Evolutionary conservation across 2,329 filamentous ascomycete genomes (phyloP).

Genomic region (Arthroderma sp.): DNA sequence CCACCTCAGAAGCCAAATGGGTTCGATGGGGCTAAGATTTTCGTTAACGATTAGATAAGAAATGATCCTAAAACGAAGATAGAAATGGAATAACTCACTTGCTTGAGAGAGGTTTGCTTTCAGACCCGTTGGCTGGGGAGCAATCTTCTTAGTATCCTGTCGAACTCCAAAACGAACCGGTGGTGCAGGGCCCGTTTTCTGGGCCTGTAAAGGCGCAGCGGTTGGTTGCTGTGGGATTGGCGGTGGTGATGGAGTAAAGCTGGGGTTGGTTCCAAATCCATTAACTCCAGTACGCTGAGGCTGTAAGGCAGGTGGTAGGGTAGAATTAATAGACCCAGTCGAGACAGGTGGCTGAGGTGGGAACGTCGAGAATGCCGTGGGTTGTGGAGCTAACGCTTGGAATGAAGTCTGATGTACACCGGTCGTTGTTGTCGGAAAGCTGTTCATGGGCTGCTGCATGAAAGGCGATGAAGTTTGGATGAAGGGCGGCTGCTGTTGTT

Average conservation of each 20-base stretch:
- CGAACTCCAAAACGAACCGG: conserved; percentile 78
- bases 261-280: conserved; percentile 31
- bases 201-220: conserved; percentile 53
- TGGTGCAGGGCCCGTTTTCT: conserved; percentile 75
- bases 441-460: conserved; percentile 38
- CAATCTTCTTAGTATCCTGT: conserved; percentile 58
- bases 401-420: conserved; percentile 31
- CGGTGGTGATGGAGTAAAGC: conserved; percentile 40
- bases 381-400: conserved; percentile 36
- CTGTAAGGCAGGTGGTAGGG: conserved; percentile 26
- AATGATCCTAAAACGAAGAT: conserved; percentile 8
- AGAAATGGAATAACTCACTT: conserved; percentile 54
- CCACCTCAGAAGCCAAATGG: conserved; percentile 51
- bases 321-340: conserved; percentile 33
- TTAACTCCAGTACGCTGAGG: conserved; percentile 39
- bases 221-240: conserved; percentile 46
- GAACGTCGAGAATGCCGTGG: conserved; percentile 40
- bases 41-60: conserved; percentile 2
- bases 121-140: conserved; percentile 74
- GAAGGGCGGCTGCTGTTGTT: conserved; percentile 23
- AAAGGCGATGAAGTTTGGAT: conserved; percentile 15
- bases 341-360: conserved; percentile 34
- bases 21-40: conserved; percentile 48
- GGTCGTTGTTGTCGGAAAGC: conserved; percentile 35
- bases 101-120: conserved; percentile 86